Conservation (phyloP, 768 basidiomycete genomes). For the Tylopilus intermedius region DNA sequence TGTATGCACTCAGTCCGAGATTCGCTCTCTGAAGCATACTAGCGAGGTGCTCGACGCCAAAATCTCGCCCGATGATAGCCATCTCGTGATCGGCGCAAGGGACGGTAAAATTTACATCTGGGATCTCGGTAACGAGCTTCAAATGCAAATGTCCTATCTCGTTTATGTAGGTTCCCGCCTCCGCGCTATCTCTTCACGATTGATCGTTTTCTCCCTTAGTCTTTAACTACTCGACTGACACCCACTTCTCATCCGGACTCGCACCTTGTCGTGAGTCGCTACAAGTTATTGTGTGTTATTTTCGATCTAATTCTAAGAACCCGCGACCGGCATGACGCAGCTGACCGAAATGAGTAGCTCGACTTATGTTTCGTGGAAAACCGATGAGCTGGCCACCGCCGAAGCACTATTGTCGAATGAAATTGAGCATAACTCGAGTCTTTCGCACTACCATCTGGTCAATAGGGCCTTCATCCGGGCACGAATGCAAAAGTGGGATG, state of each 20-base stretch:
- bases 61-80: slow-evolving; percentile 15
- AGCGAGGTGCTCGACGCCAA: slow-evolving; percentile 11
- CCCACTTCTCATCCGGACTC: neutral
- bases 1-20: neutral
- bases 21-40: slow-evolving; percentile 7
- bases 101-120: slow-evolving; percentile 12
- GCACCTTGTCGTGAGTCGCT: slow-evolving; percentile 5
- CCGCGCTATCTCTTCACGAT: neutral
- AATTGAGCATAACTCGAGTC: neutral
- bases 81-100: slow-evolving; percentile 3
- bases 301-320: slow-evolving; percentile 3
- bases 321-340: neutral
- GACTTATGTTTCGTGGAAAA: slow-evolving; percentile 11
- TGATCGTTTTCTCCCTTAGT: slow-evolving; percentile 1
- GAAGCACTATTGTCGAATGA: slow-evolving; percentile 16
- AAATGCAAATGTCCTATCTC: slow-evolving; percentile 4
- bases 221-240: slow-evolving; percentile 1
- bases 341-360: slow-evolving; percentile 11
- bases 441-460: slow-evolving; percentile 2
- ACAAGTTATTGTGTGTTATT: neutral
- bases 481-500: slow-evolving; percentile 5
- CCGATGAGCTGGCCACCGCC: slow-evolving; percentile 1
- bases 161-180: slow-evolving; percentile 4
- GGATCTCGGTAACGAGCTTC: slow-evolving; percentile 12
- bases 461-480: slow-evolving; percentile 15